These are phyloP conservation scores for Sugiyamaella boreocaroliniensis DNA, from an alignment of 805 yeast genomes.

Conservation along the genomic window DNA sequence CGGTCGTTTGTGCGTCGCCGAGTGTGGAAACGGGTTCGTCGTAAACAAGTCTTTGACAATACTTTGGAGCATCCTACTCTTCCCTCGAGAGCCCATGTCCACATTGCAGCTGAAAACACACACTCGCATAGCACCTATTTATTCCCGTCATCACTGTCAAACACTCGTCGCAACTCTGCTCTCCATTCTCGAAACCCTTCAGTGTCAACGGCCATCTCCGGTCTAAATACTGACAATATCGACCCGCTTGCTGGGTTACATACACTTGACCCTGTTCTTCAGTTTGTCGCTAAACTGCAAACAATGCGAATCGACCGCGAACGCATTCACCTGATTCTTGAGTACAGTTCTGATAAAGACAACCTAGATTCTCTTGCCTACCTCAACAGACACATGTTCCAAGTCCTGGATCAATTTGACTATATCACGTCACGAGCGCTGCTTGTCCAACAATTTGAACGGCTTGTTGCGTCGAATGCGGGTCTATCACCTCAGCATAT, in stretches of 20 bases:
- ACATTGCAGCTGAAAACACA: not conserved
- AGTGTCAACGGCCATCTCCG: not conserved
- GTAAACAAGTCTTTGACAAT: not conserved
- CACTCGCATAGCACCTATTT: not conserved
- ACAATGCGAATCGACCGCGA: constrained; percentile 16
- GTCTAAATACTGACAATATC: not conserved
- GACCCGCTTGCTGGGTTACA: not conserved
- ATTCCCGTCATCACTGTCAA: not conserved
- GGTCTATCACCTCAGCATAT: not conserved
- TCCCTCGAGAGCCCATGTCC: not conserved
- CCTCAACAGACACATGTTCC: constrained; percentile 1
- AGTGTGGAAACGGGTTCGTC: constrained; percentile 47
- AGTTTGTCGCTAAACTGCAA: constrained; percentile 3
- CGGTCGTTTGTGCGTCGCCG: constrained; percentile 63
- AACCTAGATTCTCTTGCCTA: not conserved
- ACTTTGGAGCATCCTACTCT: not conserved
- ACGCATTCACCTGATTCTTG: constrained; percentile 9
- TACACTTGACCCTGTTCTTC: not conserved
- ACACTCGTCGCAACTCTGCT: not conserved
- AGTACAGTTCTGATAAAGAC: not conserved
- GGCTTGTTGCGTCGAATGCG: not conserved
- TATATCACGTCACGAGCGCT: constrained; percentile 10
- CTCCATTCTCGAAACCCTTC: not conserved
- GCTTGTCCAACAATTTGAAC: constrained; percentile 7
- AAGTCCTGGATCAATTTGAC: constrained; percentile 5